Percentiles rank a stretch among this genome's conserved stretches.
Conservation (phyloP, 2,329 filamentous ascomycete species). For the Diaporthe citriasiana region DNA sequence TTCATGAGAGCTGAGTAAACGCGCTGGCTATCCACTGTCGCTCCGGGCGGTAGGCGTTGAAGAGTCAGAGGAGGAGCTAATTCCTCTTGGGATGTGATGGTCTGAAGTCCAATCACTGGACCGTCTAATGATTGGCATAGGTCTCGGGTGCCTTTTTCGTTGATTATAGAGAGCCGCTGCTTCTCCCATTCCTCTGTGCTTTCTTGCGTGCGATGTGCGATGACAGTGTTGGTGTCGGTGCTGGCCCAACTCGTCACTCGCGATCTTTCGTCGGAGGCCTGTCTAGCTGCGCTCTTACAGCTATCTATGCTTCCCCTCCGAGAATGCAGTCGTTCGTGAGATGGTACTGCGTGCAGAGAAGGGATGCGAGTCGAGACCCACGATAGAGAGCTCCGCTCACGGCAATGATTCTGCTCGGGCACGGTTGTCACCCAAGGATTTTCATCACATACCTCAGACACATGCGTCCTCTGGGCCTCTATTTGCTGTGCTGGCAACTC, state of each 20-base stretch:
- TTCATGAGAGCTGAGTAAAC: slow-evolving; percentile 77
- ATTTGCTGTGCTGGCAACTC: slow-evolving; percentile 67
- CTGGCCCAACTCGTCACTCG: slow-evolving; percentile 81
- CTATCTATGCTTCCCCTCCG: slow-evolving; percentile 70
- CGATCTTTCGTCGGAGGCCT: slow-evolving; percentile 67
- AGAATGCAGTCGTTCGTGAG: slow-evolving; percentile 63
- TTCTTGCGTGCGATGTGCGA: slow-evolving; percentile 57
- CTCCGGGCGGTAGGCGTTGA: slow-evolving; percentile 44
- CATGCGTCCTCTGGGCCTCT: slow-evolving; percentile 57
- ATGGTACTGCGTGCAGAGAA: slow-evolving; percentile 63
- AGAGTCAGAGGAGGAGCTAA: slow-evolving; percentile 2
- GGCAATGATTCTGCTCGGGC: slow-evolving; percentile 32
- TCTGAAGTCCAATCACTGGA: slow-evolving; percentile 47
- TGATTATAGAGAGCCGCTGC: slow-evolving; percentile 75
- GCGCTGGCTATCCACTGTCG: slow-evolving; percentile 66
- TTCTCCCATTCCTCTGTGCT: slow-evolving; percentile 60
- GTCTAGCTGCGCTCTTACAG: slow-evolving; percentile 54
- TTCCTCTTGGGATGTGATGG: slow-evolving; percentile 45
- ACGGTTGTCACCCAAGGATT: slow-evolving; percentile 14
- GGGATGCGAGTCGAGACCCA: slow-evolving; percentile 64
- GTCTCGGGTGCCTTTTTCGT: slow-evolving; percentile 65
- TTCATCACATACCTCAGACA: slow-evolving; percentile 44
- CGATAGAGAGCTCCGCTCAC: slow-evolving; percentile 52
- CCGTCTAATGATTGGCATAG: slow-evolving; percentile 56
- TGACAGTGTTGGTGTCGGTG: slow-evolving; percentile 70